Conservation (phyloP, 2,329 filamentous ascomycete species). For the Sclerotiophoma versabilis region DNA sequence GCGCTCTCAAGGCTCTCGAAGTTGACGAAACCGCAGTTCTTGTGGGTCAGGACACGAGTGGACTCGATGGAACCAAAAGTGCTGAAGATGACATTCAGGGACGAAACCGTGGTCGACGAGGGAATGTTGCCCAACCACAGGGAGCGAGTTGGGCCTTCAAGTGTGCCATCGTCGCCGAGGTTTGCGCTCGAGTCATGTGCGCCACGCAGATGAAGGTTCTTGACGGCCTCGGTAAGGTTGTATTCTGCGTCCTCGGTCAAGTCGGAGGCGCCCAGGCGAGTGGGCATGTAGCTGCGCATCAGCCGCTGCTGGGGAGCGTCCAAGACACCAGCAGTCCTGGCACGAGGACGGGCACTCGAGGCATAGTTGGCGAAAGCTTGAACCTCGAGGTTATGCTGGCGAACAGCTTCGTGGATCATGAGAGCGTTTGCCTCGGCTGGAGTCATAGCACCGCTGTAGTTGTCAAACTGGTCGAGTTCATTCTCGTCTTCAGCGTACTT, state of each 20-base stretch:
- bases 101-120: slow-evolving; percentile 94
- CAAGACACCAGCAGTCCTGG: slow-evolving; percentile 88
- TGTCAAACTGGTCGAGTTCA: slow-evolving; percentile 74
- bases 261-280: slow-evolving; percentile 73
- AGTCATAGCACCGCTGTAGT: slow-evolving; percentile 66
- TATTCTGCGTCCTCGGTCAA: slow-evolving; percentile 80
- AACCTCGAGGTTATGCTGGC: slow-evolving; percentile 90
- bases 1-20: slow-evolving; percentile 92
- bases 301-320: slow-evolving; percentile 74
- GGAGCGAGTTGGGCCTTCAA: slow-evolving; percentile 90
- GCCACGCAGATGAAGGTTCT: slow-evolving; percentile 76
- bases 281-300: slow-evolving; percentile 75
- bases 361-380: slow-evolving; percentile 90
- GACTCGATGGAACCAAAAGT: slow-evolving; percentile 91
- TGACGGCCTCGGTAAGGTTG: slow-evolving; percentile 81
- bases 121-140: slow-evolving; percentile 98
- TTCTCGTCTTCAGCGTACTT: slow-evolving; percentile 92
- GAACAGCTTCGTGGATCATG: slow-evolving; percentile 74
- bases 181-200: slow-evolving; percentile 64
- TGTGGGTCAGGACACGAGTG: slow-evolving; percentile 92
- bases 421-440: slow-evolving; percentile 67
- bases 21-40: slow-evolving; percentile 99
- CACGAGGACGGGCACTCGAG: slow-evolving; percentile 81
- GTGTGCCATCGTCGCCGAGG: slow-evolving; percentile 75
- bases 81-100: slow-evolving; percentile 92